A percentile compares a stretch with the other conserved stretches of the same genome.
Evolutionary conservation across 768 basidiomycete species (phyloP).

Genomic region (Scleroderma bovista): DNA sequence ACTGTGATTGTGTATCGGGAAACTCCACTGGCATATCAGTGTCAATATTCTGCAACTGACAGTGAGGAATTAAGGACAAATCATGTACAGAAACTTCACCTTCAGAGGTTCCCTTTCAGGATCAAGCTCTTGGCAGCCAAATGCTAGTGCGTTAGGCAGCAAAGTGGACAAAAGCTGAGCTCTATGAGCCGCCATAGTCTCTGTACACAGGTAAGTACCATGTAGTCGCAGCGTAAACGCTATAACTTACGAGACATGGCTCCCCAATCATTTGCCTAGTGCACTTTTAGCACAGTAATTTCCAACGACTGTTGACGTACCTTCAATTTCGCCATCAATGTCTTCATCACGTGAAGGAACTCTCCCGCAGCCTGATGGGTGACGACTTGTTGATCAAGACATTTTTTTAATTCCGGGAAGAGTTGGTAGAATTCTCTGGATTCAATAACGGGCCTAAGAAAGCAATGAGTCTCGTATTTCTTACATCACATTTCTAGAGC

Average conservation of each 20-base stretch:
- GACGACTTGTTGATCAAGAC: slow-evolving; percentile 42
- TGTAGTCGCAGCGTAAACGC: neutral
- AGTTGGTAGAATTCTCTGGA: slow-evolving; percentile 54
- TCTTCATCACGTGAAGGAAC: slow-evolving; percentile 54
- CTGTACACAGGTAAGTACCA: slow-evolving; percentile 18
- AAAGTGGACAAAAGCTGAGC: slow-evolving; percentile 36
- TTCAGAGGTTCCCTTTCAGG: slow-evolving; percentile 46
- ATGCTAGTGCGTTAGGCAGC: slow-evolving; percentile 43
- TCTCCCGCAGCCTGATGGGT: slow-evolving; percentile 49
- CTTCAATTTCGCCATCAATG: slow-evolving; percentile 64
- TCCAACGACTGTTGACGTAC: slow-evolving; percentile 21
- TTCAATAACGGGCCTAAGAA: slow-evolving; percentile 49
- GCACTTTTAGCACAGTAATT: neutral
- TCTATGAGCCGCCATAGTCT: slow-evolving; percentile 46
- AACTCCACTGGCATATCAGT: slow-evolving; percentile 37
- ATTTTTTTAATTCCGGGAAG: slow-evolving; percentile 43
- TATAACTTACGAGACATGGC: slow-evolving; percentile 49
- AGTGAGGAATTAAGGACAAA: neutral
- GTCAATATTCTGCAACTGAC: slow-evolving; percentile 43
- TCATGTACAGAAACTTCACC: slow-evolving; percentile 24
- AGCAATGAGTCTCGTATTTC: neutral
- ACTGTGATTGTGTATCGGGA: slow-evolving; percentile 32
- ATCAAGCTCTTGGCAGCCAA: slow-evolving; percentile 41
- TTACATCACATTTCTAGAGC: neutral
- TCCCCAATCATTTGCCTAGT: slow-evolving; percentile 60